Evolutionary conservation across 2,329 filamentous ascomycete genomes (phyloP), one percentile per base, ranked within the genome.

Genomic region (Lithohypha guttulata): DNA sequence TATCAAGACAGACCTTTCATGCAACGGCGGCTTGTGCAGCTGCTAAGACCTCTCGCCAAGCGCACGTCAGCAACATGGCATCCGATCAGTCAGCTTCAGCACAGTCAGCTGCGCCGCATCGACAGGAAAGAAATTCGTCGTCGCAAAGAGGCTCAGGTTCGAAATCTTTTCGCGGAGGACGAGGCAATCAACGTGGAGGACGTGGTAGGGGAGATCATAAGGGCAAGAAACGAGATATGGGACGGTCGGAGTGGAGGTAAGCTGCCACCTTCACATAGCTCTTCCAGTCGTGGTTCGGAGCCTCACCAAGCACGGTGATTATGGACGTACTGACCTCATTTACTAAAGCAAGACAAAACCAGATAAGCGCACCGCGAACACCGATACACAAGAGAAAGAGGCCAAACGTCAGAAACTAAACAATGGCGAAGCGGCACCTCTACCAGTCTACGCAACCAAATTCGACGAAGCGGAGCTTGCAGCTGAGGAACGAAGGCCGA

Each of bases 401-500:
- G 56, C 58, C n/a, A 79, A 78, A 57, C 69, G 73, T 26, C 69
- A 64, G 42, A 73, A 68, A 47, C 47, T 70, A 2, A 66, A 71
- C 41, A 61, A 66, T 36, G 55, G 56, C 10, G 54, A 57, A 7
- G 52, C 52, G 18, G 52, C 58, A 23, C 61, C 60, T 4, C 53
- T 59, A 15, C 61, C 64, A 3, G 72, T 76, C 43, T 75, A 78
- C 47, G 69, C 70, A 4, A 66, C 68, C 3, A 62, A 71, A 28
- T 81, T 79, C 53, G 67, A 75, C 39, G 73, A 83, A 52, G 85
- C 91, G 48, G 87, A 95, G 62, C 89, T 95, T 51, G 84, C 81
- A 9, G 77, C 78, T 32, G 91, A 98, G 59, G 79, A 81, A 57
- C 79, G 89, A 48, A 77, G 78, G 41, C 91, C 91, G 17, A 98